Evolutionary conservation across 176 grass and related monocot genomes (phyloP).

Genomic region (Melocanna baccifera): DNA sequence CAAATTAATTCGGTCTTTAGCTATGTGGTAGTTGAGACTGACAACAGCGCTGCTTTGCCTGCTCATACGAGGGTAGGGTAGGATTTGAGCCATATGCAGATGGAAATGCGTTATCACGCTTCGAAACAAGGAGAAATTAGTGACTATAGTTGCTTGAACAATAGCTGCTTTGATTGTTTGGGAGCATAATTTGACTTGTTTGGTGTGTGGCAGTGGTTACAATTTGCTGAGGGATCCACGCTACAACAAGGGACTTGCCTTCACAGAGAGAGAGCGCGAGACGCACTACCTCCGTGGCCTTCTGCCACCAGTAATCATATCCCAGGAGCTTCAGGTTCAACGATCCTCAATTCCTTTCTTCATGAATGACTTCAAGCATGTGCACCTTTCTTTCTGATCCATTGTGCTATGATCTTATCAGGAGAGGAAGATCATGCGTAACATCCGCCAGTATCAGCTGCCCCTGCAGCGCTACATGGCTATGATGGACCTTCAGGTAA

Average conservation of each 20-base stretch:
- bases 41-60: not conserved
- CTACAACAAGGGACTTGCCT: constrained; percentile 84
- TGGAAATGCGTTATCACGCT: not conserved
- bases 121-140: not conserved
- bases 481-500: constrained; percentile 91
- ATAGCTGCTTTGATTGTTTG: not conserved
- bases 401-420: constrained; percentile 31
- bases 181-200: constrained; percentile 1
- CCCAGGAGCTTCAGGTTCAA: constrained; percentile 81
- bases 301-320: constrained; percentile 54
- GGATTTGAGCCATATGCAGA: not conserved
- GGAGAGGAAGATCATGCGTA: constrained; percentile 94
- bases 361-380: not conserved
- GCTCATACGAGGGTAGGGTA: not conserved
- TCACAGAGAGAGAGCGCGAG: constrained; percentile 68
- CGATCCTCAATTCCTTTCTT: not conserved
- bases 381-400: not conserved
- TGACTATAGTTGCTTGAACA: not conserved
- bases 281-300: constrained; percentile 78
- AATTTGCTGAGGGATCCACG: constrained; percentile 77
- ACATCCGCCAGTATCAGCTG: constrained; percentile 73
- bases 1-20: not conserved
- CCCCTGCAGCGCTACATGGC: constrained; percentile 84
- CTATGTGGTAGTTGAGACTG: not conserved
- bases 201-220: constrained; percentile 48